These are phyloP conservation scores for Paracamarosporium sp. DNA, from an alignment of 2,329 filamentous ascomycete species.

Conservation along the genomic window DNA sequence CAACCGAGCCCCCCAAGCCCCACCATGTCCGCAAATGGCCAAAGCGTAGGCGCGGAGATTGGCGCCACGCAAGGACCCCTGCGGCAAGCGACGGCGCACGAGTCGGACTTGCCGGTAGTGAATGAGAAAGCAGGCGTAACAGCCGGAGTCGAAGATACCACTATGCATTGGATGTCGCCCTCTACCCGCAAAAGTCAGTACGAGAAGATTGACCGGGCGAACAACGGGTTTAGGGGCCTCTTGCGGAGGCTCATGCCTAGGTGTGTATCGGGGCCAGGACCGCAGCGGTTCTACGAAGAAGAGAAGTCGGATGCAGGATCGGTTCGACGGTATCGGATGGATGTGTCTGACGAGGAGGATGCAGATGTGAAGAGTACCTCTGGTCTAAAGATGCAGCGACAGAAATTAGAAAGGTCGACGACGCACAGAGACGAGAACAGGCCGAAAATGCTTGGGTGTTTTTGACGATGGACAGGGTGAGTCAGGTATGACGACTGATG, in stretches of 20 bases:
- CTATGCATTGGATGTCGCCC: slow-evolving; percentile 47
- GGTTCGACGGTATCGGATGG: slow-evolving; percentile 46
- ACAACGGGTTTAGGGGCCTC: slow-evolving; percentile 44
- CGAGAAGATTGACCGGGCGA: slow-evolving; percentile 45
- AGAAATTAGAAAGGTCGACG: slow-evolving; percentile 17
- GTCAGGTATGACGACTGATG: slow-evolving; percentile 8
- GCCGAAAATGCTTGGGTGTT: slow-evolving; percentile 36
- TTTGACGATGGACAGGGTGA: slow-evolving; percentile 18
- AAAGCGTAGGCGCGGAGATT: slow-evolving; percentile 6
- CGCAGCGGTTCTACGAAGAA: slow-evolving; percentile 45
- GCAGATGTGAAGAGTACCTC: slow-evolving; percentile 27
- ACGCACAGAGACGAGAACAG: neutral
- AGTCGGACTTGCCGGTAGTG: slow-evolving; percentile 7
- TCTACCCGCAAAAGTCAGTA: slow-evolving; percentile 44
- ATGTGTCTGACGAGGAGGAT: slow-evolving; percentile 31
- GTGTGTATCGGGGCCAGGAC: slow-evolving; percentile 37
- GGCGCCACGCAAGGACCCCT: slow-evolving; percentile 8
- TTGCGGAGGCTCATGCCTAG: slow-evolving; percentile 38
- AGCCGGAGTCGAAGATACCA: slow-evolving; percentile 28
- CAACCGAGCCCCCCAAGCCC: slow-evolving; percentile 30
- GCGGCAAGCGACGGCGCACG: neutral
- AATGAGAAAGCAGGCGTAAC: slow-evolving; percentile 26
- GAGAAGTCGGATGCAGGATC: slow-evolving; percentile 43
- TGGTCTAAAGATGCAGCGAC: slow-evolving; percentile 18
- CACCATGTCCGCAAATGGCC: slow-evolving; percentile 26